These are phyloP conservation scores for Marsdenia floribunda DNA, from an alignment of 257 asterid species.

Conservation along the genomic window DNA sequence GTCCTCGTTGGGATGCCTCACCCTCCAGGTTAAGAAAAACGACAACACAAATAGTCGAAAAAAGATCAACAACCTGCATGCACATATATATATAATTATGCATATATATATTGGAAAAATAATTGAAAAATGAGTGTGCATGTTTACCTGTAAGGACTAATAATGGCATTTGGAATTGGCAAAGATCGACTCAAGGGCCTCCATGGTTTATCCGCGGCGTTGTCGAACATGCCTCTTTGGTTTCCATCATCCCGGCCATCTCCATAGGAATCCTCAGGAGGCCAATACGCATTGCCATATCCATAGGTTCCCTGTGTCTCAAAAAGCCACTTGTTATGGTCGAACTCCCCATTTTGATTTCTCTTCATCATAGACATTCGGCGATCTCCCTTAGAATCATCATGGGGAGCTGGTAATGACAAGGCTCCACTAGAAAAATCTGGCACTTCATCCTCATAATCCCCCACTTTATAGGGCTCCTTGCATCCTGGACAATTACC, in stretches of 20 bases:
- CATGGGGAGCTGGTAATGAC: conserved; percentile 54
- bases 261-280: conserved; percentile 54
- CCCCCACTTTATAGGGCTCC: conserved; percentile 61
- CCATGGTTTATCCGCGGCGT: conserved; percentile 68
- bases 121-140: too few species aligned
- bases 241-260: conserved; percentile 45
- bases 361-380: conserved; percentile 72
- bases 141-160: conserved; percentile 65
- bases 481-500: conserved; percentile 81
- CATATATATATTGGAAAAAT: too few species aligned
- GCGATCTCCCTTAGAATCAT: conserved; percentile 38
- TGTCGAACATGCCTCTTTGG: conserved; percentile 35
- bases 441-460: conserved; percentile 57
- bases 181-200: conserved; percentile 66
- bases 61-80: conserved; percentile 27
- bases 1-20: conserved; percentile 27
- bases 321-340: conserved; percentile 75
- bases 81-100: too few species aligned
- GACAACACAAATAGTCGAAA: conserved; percentile 27
- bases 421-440: conserved; percentile 49
- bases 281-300: conserved; percentile 85
- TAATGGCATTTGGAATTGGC: conserved; percentile 51
- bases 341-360: conserved; percentile 79
- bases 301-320: conserved; percentile 89
- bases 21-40: conserved; percentile 34